phyloP scores from a whole-genome alignment of 2,329 filamentous ascomycete species.

The Ceratocystis albifundus region DNA sequence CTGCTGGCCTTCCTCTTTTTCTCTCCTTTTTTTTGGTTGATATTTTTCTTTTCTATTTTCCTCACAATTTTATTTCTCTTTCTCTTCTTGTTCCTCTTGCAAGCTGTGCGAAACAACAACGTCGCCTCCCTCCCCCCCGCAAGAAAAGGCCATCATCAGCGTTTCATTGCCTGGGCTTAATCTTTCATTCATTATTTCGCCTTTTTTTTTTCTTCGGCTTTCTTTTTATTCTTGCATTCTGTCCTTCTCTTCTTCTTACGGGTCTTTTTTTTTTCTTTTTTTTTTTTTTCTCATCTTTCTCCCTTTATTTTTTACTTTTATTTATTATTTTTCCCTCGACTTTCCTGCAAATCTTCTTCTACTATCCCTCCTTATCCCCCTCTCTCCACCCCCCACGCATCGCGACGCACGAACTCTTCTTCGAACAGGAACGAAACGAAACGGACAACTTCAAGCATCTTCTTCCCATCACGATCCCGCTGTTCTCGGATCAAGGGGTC shows the following conservation, averaged over 20 bases:
- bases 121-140: background rate
- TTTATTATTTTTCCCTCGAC: background rate
- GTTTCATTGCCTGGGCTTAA: conserved; percentile 12
- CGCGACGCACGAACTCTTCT: background rate
- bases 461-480: background rate
- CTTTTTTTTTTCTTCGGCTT: background rate
- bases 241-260: background rate
- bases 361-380: background rate
- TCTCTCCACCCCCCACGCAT: background rate
- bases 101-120: background rate
- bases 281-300: background rate
- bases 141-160: conserved; percentile 12
- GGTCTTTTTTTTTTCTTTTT: background rate
- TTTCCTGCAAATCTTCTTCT: conserved; percentile 4
- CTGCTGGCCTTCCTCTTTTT: conserved; percentile 2
- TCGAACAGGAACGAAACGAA: conserved; percentile 7
- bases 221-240: too few relatives aligned
- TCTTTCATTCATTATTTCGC: conserved; percentile 2
- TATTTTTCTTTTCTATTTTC: background rate
- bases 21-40: background rate
- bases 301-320: background rate
- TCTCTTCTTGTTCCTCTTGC: background rate
- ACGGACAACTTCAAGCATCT: background rate
- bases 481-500: background rate
- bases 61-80: background rate